Evolutionary conservation across 129 eudicot genomes (phyloP), one percentile per base, ranked within the genome.

Genomic region (Artemisia argyi): DNA sequence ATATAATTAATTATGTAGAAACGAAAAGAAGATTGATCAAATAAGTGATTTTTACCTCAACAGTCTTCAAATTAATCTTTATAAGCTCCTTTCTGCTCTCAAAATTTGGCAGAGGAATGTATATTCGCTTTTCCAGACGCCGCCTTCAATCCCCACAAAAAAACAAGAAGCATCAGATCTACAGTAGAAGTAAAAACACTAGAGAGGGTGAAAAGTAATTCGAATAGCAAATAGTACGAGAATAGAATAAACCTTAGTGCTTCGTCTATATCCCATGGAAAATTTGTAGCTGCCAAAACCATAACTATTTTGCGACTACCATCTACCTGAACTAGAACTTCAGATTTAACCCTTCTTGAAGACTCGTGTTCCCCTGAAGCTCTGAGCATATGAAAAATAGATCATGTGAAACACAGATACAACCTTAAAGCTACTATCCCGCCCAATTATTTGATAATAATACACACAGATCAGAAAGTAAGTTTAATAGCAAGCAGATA

Each of bases 361-460:
- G 99, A 94, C 77, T 94, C 99, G 53, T 94, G 99, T 80, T 94
- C 99, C 74, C 99, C 99, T 24, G 99, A 94, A 69, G 96, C 99
- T 80, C 99, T 94, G 82, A 30, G 77, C 66, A 76, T 64, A 75
- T 53, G 54, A 62, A 73, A 82, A 16, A 63, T 39, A 1, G 65
- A 72, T 9, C 64, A 64, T 24, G 44, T 63, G 58, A 71, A n/a
- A 48, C 18, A 66, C 28, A 51, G 64, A 5, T 59, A 47, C 20
- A n/a, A 7, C 39, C 22, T 65, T 8, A 49, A 15, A 28, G 65
- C 65, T 59, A 24, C 42, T 59, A 24, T 59, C 65, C 28, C 66
- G 28, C 28, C 11, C 3, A 61, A 20, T 5, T 7, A 24, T 14
- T 28, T 1, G 18, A 15, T 19, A 52, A 52, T 15, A 13, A 16